Evolutionary conservation across 2,329 filamentous ascomycete species (phyloP), one percentile per base, ranked within the genome.

Genomic region (Ophiocordyceps camponoti-saundersi): DNA sequence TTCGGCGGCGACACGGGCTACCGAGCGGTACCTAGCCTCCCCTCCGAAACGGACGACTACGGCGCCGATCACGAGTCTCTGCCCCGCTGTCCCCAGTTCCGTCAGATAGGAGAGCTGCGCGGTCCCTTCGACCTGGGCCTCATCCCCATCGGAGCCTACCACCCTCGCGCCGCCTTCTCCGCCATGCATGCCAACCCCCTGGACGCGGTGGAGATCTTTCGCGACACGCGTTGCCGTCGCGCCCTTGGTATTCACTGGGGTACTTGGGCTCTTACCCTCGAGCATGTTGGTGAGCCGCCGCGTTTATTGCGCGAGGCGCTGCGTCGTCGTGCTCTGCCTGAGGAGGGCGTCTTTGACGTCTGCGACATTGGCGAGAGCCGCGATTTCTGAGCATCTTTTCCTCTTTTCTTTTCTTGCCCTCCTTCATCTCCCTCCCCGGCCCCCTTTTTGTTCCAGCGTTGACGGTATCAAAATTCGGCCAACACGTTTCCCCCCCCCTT

Each of bases 211-310:
- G 86, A 92, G 56, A 95, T 96, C 54, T 95, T 95, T 62, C 63
- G 70, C 7, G 89, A 95, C 55, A 93, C 86, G 1, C 74, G 73
- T 53, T 95, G 89, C 67, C 71, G 75, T 55, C 70, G 67, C 18
- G 89, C 88, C 21, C 71, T 95, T 66, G 89, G 78, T 2, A 95
- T 95, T 55, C 90, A 95, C 59, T 95, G 89, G 88, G 89, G 88
- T 2, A 81, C 84, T 0, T 95, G 89, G 87, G 80, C 85, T 1
- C 64, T 95, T 54, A 95, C 89, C 0, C 72, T 78, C 50, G 90
- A 96, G 63, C 83, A 89, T 49, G 82, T 94, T 1, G 61, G 89
- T 48, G 88, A 95, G 65, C 90, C 90, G 43, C 87, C 88, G 1
- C 66, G 62, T 60, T 64, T 84, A 59, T 65, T 95, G 50, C 81